phyloP scores from a whole-genome alignment of 2,329 filamentous ascomycete species.

The Emergomyces orientalis region DNA sequence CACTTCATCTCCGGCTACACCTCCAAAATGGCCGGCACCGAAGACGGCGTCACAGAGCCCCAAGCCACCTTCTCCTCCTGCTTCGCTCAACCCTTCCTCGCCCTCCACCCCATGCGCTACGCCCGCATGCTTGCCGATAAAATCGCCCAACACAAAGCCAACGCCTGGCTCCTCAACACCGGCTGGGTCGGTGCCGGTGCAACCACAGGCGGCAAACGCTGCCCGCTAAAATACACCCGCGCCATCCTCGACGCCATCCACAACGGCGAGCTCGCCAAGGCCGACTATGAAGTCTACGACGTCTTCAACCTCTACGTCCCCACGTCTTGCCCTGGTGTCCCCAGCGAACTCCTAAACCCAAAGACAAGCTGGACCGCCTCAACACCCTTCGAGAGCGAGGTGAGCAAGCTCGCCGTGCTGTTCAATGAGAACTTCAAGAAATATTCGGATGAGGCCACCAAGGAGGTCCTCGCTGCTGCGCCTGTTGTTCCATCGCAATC shows the following conservation, averaged over 20 bases:
- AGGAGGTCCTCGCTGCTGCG: slow-evolving; percentile 57
- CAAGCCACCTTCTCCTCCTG: slow-evolving; percentile 98
- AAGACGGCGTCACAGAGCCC: slow-evolving; percentile 92
- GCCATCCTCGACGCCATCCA: slow-evolving; percentile 98
- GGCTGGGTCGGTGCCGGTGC: slow-evolving; percentile 92
- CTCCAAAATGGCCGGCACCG: slow-evolving; percentile 99
- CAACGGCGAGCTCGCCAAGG: slow-evolving; percentile 86
- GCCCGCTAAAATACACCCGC: slow-evolving; percentile 96
- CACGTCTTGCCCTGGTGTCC: slow-evolving; percentile 80
- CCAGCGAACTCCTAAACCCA: slow-evolving; percentile 87
- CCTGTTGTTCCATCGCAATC: slow-evolving; percentile 23
- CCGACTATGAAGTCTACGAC: slow-evolving; percentile 88
- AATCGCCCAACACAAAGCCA: slow-evolving; percentile 89
- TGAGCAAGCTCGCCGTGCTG: slow-evolving; percentile 77
- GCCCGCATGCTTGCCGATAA: slow-evolving; percentile 97
- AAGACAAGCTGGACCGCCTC: slow-evolving; percentile 83
- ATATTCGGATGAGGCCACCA: slow-evolving; percentile 75
- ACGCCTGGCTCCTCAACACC: slow-evolving; percentile 97
- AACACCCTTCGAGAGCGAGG: slow-evolving; percentile 72
- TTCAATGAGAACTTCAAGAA: slow-evolving; percentile 98
- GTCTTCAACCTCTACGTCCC: slow-evolving; percentile 97
- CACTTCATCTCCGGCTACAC: slow-evolving; percentile 99
- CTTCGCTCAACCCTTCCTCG: slow-evolving; percentile 98
- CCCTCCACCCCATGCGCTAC: slow-evolving; percentile 98
- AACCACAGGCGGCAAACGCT: slow-evolving; percentile 87